These are phyloP conservation scores for Coleophoma eucalyptorum DNA, from an alignment of 2,329 filamentous ascomycete genomes.

Conservation along the genomic window DNA sequence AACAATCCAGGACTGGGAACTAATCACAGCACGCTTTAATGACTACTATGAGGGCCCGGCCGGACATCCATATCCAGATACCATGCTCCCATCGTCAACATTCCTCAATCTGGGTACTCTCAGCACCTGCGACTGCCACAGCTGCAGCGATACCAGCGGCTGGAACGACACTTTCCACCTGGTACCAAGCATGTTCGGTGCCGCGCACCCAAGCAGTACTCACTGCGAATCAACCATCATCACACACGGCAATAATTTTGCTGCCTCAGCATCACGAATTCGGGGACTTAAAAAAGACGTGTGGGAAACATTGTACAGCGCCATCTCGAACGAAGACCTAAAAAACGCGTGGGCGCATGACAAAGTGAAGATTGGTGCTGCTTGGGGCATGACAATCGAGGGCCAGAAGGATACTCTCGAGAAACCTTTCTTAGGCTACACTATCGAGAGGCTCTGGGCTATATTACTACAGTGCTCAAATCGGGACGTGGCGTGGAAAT, in stretches of 20 bases:
- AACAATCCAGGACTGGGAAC: constrained; percentile 2
- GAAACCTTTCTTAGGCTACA: constrained; percentile 28
- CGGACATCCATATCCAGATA: constrained; percentile 32
- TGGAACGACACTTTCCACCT: constrained; percentile 35
- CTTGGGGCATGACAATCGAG: constrained; percentile 15
- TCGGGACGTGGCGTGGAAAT: not conserved
- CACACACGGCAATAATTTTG: constrained; percentile 43
- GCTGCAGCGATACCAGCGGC: constrained; percentile 34
- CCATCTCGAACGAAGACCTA: constrained; percentile 13
- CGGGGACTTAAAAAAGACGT: constrained; percentile 23
- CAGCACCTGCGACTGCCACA: constrained; percentile 31
- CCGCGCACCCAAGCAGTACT: constrained; percentile 15
- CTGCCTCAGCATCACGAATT: constrained; percentile 38
- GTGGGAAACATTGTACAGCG: constrained; percentile 23
- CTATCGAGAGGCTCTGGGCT: constrained; percentile 22
- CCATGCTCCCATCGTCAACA: constrained; percentile 34
- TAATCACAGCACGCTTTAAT: constrained; percentile 7
- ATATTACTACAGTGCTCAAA: not conserved
- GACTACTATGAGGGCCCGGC: constrained; percentile 21
- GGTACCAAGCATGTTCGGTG: constrained; percentile 30
- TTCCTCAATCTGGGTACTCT: constrained; percentile 39
- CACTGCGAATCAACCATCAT: constrained; percentile 30
- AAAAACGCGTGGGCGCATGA: constrained; percentile 24
- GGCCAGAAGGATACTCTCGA: constrained; percentile 19
- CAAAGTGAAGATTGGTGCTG: constrained; percentile 12